Evolutionary conservation across 306 rosid species (phyloP), one percentile per base, ranked within the genome.

Genomic region (Casuarina equisetifolia): DNA sequence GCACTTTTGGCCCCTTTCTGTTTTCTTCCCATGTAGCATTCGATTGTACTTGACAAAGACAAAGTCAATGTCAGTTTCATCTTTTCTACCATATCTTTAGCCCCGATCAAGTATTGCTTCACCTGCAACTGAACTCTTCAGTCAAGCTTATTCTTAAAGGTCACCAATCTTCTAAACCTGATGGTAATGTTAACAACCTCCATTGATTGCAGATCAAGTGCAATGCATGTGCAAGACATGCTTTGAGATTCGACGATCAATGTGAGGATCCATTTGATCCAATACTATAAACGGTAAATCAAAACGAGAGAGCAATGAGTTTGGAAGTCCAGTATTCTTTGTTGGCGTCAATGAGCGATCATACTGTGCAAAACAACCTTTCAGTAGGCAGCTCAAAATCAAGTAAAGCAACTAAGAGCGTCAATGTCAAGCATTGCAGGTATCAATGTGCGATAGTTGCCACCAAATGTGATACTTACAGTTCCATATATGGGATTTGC

Each of bases 261-360:
- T 95, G 82, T 92, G 97, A 80, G 99, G 96, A 86, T 95, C 97
- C 99, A 95, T 95, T 92, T 95, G 99, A 79, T 95, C 99, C 87
- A 95, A 81, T 69, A 95, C 97, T 70, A 95, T 95, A 80, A 95
- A 95, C 44, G 92, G 84, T 52, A 95, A 88, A 90, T 95, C 99
- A 84, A 95, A 95, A 64, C 97, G 97, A 84, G 99, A 95, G 73
- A 95, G 97, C 86, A 95, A 75, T 3, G 99, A 95, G 86, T 95
- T 97, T 15, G 99, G 99, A 74, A 95, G 97, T 69, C 97, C 99
- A 46, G 92, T 95, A 83, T 95, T 95, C 86, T 91, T 95, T 3
- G 99, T 95, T n/a, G 99, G 99, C 75, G 99, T 95, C 91, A 95
- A 78, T 67, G 99, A 95, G 38, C 99, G 99, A 76, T 95, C 99